Evolutionary conservation across 1,284 basidiomycete species (phyloP), one percentile per base, ranked within the genome.

Genomic region (Leccinum fallax): DNA sequence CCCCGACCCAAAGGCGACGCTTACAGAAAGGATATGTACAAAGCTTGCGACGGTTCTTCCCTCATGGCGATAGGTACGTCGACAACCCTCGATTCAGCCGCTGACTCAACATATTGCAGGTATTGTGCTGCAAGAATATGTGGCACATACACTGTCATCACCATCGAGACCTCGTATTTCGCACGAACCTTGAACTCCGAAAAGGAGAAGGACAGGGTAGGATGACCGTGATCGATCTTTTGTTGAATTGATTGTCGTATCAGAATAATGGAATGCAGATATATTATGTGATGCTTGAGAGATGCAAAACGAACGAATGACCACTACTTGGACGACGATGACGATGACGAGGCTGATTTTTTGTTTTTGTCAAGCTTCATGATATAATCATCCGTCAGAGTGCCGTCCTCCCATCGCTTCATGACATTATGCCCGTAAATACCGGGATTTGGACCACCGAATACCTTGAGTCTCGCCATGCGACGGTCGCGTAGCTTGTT

Each of bases 401-500:
- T 89, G 28, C 89, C 89, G 63, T 92, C 89, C 65, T 92, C 87
- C 88, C 88, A 92, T 61, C 86, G 87, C 65, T 85, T 85, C 68
- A 92, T 65, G 63, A 92, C 81, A 68, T 92, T 92, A 10, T 81
- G 81, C 61, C 84, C 81, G 60, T 91, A 81, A 16, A 85, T 83
- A 30, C 90, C 90, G 79, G 88, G 87, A 65, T 89, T 83, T 51
- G 87, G 79, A 16, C 85, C 90, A 40, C 91, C 85, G 72, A 95
- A 97, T 68, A 98, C 91, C 66, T 92, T 89, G 55, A 98, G 81
- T 58, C 95, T 81, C 65, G 92, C 93, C 48, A 98, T 78, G 54
- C 95, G 84, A 57, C 91, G 83, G 61, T 96, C 92, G 30, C 95
- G 87, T 64, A 96, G 85, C 66, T 91, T 95, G 81, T 98, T 98